These are phyloP conservation scores for Colletotrichum tabaci DNA, from an alignment of 2,329 filamentous ascomycete genomes.

Conservation along the genomic window DNA sequence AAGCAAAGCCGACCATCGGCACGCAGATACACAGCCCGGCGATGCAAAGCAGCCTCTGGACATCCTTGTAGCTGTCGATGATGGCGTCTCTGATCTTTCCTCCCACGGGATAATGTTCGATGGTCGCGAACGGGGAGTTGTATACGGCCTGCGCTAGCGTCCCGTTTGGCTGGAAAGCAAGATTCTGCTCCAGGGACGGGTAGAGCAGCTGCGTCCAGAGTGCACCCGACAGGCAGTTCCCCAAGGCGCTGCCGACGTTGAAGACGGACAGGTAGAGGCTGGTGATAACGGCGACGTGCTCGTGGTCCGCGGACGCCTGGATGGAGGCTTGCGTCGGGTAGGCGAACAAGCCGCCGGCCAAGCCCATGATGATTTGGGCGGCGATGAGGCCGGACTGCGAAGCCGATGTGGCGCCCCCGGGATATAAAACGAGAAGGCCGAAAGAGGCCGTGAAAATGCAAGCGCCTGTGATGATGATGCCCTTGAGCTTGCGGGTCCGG, in stretches of 20 bases:
- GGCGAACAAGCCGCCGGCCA: conserved; percentile 71
- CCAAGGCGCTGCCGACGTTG: conserved; percentile 59
- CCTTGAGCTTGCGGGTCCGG: conserved; percentile 68
- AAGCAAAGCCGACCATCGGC: conserved; percentile 44
- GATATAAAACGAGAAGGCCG: conserved; percentile 68
- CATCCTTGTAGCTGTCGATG: conserved; percentile 42
- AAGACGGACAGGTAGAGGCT: conserved; percentile 58
- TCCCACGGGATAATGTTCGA: conserved; percentile 51
- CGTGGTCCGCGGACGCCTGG: conserved; percentile 54
- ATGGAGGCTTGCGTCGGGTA: conserved; percentile 59
- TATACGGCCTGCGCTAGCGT: conserved; percentile 56
- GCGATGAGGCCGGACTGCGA: conserved; percentile 67
- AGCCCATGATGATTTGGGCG: conserved; percentile 69
- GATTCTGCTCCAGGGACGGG: conserved; percentile 49
- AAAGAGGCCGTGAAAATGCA: conserved; percentile 70
- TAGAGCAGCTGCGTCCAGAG: conserved; percentile 60
- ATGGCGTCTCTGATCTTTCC: conserved; percentile 38
- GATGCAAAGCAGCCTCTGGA: conserved; percentile 43
- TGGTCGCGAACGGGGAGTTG: conserved; percentile 53
- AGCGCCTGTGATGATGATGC: conserved; percentile 71
- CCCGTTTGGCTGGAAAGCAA: conserved; percentile 53
- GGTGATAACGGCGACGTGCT: conserved; percentile 57
- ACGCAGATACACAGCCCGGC: conserved; percentile 45
- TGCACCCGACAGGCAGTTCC: conserved; percentile 57
- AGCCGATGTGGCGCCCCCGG: conserved; percentile 60